A percentile compares a stretch with the other conserved stretches of the same genome.
Conservation (phyloP, 140 eudicot genomes). For the Flaveria floridana region DNA sequence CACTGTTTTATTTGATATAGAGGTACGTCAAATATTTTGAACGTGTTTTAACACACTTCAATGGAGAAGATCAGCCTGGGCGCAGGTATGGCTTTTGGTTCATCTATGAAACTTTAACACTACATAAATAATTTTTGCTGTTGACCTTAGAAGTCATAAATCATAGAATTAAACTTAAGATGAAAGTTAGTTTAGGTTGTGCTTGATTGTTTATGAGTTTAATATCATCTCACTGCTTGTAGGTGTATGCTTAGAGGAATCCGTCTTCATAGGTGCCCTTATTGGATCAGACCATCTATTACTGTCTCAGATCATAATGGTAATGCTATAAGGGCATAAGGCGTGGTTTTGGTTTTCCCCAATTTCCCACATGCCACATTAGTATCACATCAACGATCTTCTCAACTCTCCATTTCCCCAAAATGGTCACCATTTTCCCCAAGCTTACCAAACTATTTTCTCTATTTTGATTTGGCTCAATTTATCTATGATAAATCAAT, state of each 20-base stretch:
- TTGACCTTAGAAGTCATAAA: background rate
- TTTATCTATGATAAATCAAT: too few relatives aligned
- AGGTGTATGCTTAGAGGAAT: conserved; percentile 83
- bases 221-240: conserved; percentile 20
- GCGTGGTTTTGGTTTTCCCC: too few relatives aligned
- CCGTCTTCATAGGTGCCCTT: conserved; percentile 37
- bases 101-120: background rate
- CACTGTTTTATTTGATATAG: conserved; percentile 9
- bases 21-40: conserved; percentile 34
- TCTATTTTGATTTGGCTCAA: too few relatives aligned
- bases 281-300: conserved; percentile 74
- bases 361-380: too few relatives aligned
- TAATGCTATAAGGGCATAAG: conserved; percentile 7
- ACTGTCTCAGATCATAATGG: conserved; percentile 83
- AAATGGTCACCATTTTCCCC: too few relatives aligned
- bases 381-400: too few relatives aligned
- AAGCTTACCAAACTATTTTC: too few relatives aligned
- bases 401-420: too few relatives aligned
- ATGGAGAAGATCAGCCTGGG: conserved; percentile 37
- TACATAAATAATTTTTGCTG: background rate
- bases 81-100: conserved; percentile 29
- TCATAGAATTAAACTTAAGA: background rate
- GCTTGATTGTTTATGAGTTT: background rate
- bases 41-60: conserved; percentile 29
- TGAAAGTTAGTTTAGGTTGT: background rate